These are phyloP conservation scores for Eucalyptus marginata DNA, from an alignment of 345 rosid species.

Conservation along the genomic window DNA sequence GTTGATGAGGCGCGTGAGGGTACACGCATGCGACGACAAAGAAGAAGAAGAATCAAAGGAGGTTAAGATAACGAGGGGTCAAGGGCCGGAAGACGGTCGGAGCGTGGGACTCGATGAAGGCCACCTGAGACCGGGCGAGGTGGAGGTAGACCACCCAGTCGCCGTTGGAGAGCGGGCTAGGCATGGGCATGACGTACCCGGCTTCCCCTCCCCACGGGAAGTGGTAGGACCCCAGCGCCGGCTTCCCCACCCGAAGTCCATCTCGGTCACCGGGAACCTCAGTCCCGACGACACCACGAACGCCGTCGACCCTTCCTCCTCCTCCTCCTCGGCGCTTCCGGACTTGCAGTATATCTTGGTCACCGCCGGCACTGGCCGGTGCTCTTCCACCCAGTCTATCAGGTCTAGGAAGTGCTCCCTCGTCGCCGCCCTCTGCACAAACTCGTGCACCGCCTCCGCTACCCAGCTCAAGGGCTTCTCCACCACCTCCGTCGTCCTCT, in stretches of 20 bases:
- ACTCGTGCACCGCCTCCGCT: constrained; percentile 37
- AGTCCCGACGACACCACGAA: constrained; percentile 78
- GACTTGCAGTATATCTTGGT: constrained; percentile 32
- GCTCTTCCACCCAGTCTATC: constrained; percentile 74
- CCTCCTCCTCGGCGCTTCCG: not conserved
- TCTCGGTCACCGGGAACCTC: constrained; percentile 26
- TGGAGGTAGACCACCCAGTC: constrained; percentile 61
- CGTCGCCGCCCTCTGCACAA: constrained; percentile 19
- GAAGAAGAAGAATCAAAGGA: not conserved
- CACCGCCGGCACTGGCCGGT: constrained; percentile 30
- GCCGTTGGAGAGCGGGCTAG: constrained; percentile 25
- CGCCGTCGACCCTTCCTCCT: constrained; percentile 31
- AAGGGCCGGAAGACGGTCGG: constrained; percentile 13
- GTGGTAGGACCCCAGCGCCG: constrained; percentile 44
- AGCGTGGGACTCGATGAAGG: constrained; percentile 15
- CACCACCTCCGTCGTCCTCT: constrained; percentile 9
- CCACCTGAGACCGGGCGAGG: constrained; percentile 9
- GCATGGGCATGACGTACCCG: constrained; percentile 69
- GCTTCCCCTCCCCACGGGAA: constrained; percentile 40
- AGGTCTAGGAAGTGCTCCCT: constrained; percentile 58
- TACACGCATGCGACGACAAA: not conserved
- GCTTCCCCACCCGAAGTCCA: constrained; percentile 52
- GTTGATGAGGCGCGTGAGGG: not conserved
- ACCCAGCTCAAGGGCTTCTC: constrained; percentile 40
- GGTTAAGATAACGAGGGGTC: constrained; percentile 7